Evolutionary conservation across 352 stramenopile genomes (phyloP).

Genomic region (Globisporangium irregulare): DNA sequence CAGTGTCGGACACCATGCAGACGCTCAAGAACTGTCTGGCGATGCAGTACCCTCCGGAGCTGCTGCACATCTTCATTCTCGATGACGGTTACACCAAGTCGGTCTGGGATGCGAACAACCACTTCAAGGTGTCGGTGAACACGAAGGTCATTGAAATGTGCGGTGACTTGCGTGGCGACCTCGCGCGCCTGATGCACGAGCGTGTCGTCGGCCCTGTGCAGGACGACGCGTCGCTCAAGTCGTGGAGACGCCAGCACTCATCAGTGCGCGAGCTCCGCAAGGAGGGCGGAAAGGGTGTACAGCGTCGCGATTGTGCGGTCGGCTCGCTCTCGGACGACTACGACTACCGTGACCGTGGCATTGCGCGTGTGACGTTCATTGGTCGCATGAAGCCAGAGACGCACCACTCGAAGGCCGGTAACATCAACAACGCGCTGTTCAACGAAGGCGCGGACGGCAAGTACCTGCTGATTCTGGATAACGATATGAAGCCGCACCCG

Average conservation of each 20-base stretch:
- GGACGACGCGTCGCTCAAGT: constrained; percentile 74
- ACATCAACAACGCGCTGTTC: constrained; percentile 91
- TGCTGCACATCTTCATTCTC: constrained; percentile 84
- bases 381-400: constrained; percentile 86
- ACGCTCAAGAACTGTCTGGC: constrained; percentile 86
- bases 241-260: constrained; percentile 85
- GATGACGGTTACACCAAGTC: constrained; percentile 91
- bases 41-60: constrained; percentile 85
- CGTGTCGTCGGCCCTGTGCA: constrained; percentile 74
- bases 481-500: constrained; percentile 90
- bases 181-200: constrained; percentile 86
- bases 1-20: constrained; percentile 77
- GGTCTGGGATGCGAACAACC: constrained; percentile 87
- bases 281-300: constrained; percentile 74
- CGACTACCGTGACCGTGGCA: constrained; percentile 87
- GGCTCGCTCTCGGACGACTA: constrained; percentile 88
- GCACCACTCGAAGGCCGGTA: constrained; percentile 90
- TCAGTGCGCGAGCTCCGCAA: constrained; percentile 83
- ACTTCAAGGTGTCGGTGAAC: constrained; percentile 90
- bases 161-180: constrained; percentile 78
- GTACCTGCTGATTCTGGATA: constrained; percentile 91
- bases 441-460: constrained; percentile 88
- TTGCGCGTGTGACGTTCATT: constrained; percentile 83
- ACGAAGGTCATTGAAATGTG: constrained; percentile 86
- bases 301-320: constrained; percentile 83